Percentiles rank a stretch among this genome's conserved stretches.
phyloP scores from a whole-genome alignment of 2,329 filamentous ascomycete genomes.

The Pyrenochaeta sp. region DNA sequence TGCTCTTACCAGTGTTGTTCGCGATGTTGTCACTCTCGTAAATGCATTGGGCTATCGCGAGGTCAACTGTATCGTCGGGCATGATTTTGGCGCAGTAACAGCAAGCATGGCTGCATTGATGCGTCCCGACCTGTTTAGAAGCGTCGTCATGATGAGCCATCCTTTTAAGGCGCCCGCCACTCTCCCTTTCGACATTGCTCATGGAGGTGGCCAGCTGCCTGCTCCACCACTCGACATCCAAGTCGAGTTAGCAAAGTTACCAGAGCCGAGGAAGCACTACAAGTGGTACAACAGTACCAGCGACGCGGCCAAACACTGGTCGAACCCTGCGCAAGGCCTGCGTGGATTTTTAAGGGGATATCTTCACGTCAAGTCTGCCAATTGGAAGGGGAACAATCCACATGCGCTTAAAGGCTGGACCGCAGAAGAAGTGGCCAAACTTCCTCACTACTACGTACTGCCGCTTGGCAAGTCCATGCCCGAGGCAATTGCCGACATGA shows the following conservation, averaged over 20 bases:
- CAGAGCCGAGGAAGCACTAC: slow-evolving; percentile 72
- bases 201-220: slow-evolving; percentile 30
- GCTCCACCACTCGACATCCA: slow-evolving; percentile 59
- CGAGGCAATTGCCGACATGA: slow-evolving; percentile 62
- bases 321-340: slow-evolving; percentile 60
- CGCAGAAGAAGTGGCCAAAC: slow-evolving; percentile 64
- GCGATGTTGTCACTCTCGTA: slow-evolving; percentile 69
- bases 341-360: slow-evolving; percentile 71
- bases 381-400: slow-evolving; percentile 65
- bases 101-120: slow-evolving; percentile 68
- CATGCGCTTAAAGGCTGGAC: slow-evolving; percentile 64
- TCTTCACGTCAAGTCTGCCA: slow-evolving; percentile 72
- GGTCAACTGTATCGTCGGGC: slow-evolving; percentile 69
- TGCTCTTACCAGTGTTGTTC: slow-evolving; percentile 65
- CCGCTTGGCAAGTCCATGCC: slow-evolving; percentile 66
- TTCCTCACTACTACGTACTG: slow-evolving; percentile 77
- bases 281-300: slow-evolving; percentile 70
- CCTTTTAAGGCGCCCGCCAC: slow-evolving; percentile 65
- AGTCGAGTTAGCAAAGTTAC: slow-evolving; percentile 61
- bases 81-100: slow-evolving; percentile 72
- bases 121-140: slow-evolving; percentile 70
- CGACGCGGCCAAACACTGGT: slow-evolving; percentile 59
- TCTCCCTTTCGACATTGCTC: slow-evolving; percentile 59
- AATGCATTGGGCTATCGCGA: slow-evolving; percentile 67
- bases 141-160: slow-evolving; percentile 70